Evolutionary conservation across 2,329 filamentous ascomycete species (phyloP), one percentile per base, ranked within the genome.

Genomic region (Neopestalotiopsis sp.): DNA sequence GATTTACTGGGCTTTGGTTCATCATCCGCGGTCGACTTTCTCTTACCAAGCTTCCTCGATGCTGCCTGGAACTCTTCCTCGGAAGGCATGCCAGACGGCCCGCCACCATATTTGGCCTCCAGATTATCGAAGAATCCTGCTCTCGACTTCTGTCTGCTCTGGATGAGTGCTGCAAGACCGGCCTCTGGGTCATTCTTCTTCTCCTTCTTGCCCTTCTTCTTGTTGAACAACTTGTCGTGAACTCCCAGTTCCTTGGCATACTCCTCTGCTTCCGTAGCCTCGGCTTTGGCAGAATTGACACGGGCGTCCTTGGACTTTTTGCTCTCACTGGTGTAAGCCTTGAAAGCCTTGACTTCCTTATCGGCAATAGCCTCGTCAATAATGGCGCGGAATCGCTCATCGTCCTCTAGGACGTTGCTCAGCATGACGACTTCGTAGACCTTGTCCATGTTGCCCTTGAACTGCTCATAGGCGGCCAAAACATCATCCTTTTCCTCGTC

Each of bases 341-440:
- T 82, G 78, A 90, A 95, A 0, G 84, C 83, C 58, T 90, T 81
- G 0, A 97, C 91, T 49, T 93, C 89, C 1, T 89, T 89, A 4
- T 83, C 85, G 45, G 86, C 84, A 75, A 99, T 96, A 3, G 94
- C 96, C 45, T 89, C 85, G 76, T 97, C 89, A 67, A 99, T 94
- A 59, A 97, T 93, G 17, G 77, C 81, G 14, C 94, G 88, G 81
- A 97, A 98, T 9, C 96, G 87, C 67, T 92, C 91, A 74, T 99
- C 96, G 73, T 99, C 96, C 67, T 92, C 90, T 1, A 94, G 77
- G 10, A 94, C 90, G 76, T 95, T 88, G 74, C 94, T 97, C 59
- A 98, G 86, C 90, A 99, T 97, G 56, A 99, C 92, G 0, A 84
- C 83, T 77, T 94, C 89, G 80, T 97, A 98, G 1, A 99, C 82